phyloP scores from a whole-genome alignment of 1,284 basidiomycete genomes.

The Leccinum angustisporum region DNA sequence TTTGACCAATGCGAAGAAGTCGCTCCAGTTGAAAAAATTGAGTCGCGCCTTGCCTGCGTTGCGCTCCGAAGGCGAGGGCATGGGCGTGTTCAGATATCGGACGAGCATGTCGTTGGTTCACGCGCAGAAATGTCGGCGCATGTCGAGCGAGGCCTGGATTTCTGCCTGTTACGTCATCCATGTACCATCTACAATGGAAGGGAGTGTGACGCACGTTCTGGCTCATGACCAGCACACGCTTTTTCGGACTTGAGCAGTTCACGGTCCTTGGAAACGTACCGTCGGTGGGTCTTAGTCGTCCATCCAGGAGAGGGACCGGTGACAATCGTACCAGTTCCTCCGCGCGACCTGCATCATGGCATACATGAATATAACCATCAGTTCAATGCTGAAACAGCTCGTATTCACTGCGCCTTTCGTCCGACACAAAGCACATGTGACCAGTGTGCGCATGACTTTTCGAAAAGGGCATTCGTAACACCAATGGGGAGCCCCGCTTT shows the following conservation, averaged over 20 bases:
- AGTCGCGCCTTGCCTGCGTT: slow-evolving; percentile 38
- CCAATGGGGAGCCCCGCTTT: slow-evolving; percentile 84
- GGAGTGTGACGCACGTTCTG: slow-evolving; percentile 47
- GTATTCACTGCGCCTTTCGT: slow-evolving; percentile 41
- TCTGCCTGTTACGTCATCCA: slow-evolving; percentile 38
- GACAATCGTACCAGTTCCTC: slow-evolving; percentile 26
- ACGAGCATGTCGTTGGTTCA: slow-evolving; percentile 89
- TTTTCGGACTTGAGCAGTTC: slow-evolving; percentile 66
- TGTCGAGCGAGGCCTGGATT: slow-evolving; percentile 60
- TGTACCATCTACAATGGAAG: background rate
- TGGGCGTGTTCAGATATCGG: slow-evolving; percentile 90
- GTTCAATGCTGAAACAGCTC: background rate
- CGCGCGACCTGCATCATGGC: slow-evolving; percentile 12
- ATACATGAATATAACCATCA: background rate
- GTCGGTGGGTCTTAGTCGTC: slow-evolving; percentile 77
- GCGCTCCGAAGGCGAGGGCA: slow-evolving; percentile 65
- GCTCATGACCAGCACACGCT: slow-evolving; percentile 50
- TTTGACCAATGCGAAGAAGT: slow-evolving; percentile 84
- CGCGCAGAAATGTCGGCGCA: slow-evolving; percentile 85
- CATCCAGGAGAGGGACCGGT: slow-evolving; percentile 67
- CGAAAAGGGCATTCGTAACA: slow-evolving; percentile 94
- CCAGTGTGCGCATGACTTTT: slow-evolving; percentile 88
- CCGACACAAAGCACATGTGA: slow-evolving; percentile 82
- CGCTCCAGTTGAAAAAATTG: slow-evolving; percentile 76
- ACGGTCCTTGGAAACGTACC: slow-evolving; percentile 85